These are phyloP conservation scores for Jamesozyma rosinii DNA, from an alignment of 805 yeast genomes.

Conservation along the genomic window DNA sequence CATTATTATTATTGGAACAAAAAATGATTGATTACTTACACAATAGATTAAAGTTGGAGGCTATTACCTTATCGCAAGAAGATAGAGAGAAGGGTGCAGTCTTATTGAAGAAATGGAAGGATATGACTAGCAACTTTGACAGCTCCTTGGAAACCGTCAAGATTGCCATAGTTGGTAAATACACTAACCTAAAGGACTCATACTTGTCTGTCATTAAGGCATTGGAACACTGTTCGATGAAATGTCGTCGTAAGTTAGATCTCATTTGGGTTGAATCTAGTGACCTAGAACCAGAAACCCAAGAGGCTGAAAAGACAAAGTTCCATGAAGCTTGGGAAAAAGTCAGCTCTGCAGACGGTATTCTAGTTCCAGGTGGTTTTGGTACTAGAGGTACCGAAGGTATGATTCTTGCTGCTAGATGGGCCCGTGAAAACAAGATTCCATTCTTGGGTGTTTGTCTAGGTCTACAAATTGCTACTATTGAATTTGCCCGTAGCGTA, in stretches of 20 bases:
- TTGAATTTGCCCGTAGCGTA: conserved; percentile 80
- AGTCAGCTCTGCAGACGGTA: conserved; percentile 90
- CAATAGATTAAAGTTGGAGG: conserved; percentile 54
- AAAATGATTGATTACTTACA: conserved; percentile 65
- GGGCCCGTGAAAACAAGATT: conserved; percentile 92
- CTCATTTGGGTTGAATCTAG: conserved; percentile 95
- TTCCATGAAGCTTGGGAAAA: conserved; percentile 94
- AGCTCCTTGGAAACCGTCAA: conserved; percentile 76
- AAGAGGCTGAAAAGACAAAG: conserved; percentile 53
- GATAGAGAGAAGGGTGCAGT: conserved; percentile 56
- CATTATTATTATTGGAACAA: conserved; percentile 81
- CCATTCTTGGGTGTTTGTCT: conserved; percentile 96
- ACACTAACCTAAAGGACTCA: conserved; percentile 90
- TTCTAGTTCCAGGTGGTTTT: conserved; percentile 96
- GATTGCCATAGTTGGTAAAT: conserved; percentile 95
- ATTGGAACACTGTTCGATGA: conserved; percentile 90
- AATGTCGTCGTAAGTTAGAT: conserved; percentile 71
- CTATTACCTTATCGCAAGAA: conserved; percentile 38
- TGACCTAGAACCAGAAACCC: conserved; percentile 71
- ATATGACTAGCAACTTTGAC: conserved; percentile 71
- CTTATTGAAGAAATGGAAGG: conserved; percentile 69
- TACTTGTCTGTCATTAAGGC: conserved; percentile 92
- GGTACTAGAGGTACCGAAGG: conserved; percentile 98
- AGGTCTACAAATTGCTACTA: conserved; percentile 94
- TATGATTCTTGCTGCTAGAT: conserved; percentile 91